These are phyloP conservation scores for Penicillium daleae DNA, from an alignment of 495 filamentous ascomycete species.

Conservation along the genomic window DNA sequence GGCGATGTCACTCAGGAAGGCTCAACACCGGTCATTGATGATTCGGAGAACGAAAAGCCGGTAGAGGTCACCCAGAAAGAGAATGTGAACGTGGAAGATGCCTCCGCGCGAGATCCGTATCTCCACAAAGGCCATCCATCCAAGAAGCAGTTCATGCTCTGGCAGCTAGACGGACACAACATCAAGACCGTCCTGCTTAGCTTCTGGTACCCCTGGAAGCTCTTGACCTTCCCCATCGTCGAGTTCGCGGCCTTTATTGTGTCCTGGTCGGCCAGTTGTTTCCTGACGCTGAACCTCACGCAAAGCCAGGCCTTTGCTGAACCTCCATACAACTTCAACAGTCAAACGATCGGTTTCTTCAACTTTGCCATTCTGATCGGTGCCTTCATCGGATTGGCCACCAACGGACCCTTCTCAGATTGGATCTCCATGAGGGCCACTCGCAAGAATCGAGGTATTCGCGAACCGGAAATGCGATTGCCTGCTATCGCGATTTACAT, in stretches of 20 bases:
- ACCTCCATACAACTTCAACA: slow-evolving; percentile 61
- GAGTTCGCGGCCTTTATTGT: slow-evolving; percentile 63
- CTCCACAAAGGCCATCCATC: slow-evolving; percentile 56
- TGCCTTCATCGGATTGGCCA: slow-evolving; percentile 56
- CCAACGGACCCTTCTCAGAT: slow-evolving; percentile 64
- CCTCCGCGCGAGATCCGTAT: slow-evolving; percentile 30
- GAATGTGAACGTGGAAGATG: slow-evolving; percentile 22
- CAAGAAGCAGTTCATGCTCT: slow-evolving; percentile 59
- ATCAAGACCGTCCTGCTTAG: slow-evolving; percentile 45
- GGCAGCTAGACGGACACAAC: slow-evolving; percentile 46
- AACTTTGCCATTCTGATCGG: slow-evolving; percentile 54
- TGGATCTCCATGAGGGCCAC: slow-evolving; percentile 62
- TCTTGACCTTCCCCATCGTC: slow-evolving; percentile 66
- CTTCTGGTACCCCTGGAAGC: slow-evolving; percentile 56
- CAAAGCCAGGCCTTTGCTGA: slow-evolving; percentile 62
- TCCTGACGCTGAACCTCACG: slow-evolving; percentile 67
- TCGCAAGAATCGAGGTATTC: slow-evolving; percentile 60
- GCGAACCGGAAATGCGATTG: slow-evolving; percentile 72
- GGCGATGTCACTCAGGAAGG: slow-evolving; percentile 19
- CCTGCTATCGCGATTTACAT: slow-evolving; percentile 65
- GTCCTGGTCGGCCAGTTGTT: slow-evolving; percentile 61
- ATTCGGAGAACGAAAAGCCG: slow-evolving; percentile 24
- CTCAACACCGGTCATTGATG: neutral
- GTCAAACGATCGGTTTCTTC: slow-evolving; percentile 55
- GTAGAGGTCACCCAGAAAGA: slow-evolving; percentile 22